Conservation (phyloP, 768 basidiomycete species). For the Cystobasidium onofrii region DNA sequence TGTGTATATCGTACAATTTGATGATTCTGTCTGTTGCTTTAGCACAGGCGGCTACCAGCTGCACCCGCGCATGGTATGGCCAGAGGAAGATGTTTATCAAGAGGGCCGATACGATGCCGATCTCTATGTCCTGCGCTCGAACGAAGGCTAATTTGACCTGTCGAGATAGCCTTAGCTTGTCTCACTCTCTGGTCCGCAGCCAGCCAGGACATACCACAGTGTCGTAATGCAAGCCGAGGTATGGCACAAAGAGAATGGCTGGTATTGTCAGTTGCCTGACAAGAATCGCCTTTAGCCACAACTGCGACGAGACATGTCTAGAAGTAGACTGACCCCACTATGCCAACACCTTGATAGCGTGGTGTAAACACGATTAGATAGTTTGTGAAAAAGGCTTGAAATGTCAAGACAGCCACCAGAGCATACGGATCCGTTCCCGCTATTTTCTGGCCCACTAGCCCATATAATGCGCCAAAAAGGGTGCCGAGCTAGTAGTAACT, state of each 20-base stretch:
- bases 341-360: slow-evolving; percentile 1
- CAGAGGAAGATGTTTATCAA: slow-evolving; percentile 9
- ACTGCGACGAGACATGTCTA: background rate
- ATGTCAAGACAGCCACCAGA: slow-evolving; percentile 15
- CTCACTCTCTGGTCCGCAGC: background rate
- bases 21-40: slow-evolving; percentile 18
- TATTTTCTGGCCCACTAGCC: background rate
- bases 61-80: slow-evolving; percentile 27
- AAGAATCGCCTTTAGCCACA: background rate
- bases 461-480: slow-evolving; percentile 4
- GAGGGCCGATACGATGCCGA: slow-evolving; percentile 27
- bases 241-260: slow-evolving; percentile 20
- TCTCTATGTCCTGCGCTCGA: slow-evolving; percentile 23
- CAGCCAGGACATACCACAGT: slow-evolving; percentile 7
- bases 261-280: slow-evolving; percentile 12
- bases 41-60: slow-evolving; percentile 17
- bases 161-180: too few species aligned
- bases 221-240: slow-evolving; percentile 1
- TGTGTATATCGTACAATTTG: background rate
- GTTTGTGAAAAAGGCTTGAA: background rate
- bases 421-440: slow-evolving; percentile 5
- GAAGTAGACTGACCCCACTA: background rate
- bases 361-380: slow-evolving; percentile 4
- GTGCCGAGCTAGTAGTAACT: slow-evolving; percentile 29
- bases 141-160: slow-evolving; percentile 10